These are phyloP conservation scores for Umbelopsis sp. DNA, from an alignment of 371 early-diverging fungal genomes.

Conservation along the genomic window DNA sequence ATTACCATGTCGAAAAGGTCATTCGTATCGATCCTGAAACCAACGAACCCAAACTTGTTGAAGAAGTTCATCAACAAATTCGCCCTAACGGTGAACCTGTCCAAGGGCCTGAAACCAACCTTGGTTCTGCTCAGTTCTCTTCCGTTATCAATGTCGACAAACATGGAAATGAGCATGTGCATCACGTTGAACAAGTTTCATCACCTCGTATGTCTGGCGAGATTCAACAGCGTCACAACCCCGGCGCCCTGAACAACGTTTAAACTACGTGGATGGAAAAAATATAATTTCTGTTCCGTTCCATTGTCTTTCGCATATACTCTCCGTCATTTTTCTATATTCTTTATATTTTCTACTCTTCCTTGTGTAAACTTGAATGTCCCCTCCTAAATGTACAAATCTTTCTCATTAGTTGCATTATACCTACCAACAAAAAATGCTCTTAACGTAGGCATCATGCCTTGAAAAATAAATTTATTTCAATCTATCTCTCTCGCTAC, in stretches of 20 bases:
- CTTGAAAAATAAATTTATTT: not conserved
- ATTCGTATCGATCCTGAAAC: constrained; percentile 42
- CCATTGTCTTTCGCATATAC: not conserved
- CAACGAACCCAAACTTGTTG: constrained; percentile 43
- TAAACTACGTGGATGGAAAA: not conserved
- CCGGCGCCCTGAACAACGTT: not conserved
- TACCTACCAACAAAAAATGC: not conserved
- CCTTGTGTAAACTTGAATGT: too few relatives aligned
- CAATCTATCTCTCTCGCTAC: too few relatives aligned
- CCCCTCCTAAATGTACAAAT: not conserved
- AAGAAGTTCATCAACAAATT: constrained; percentile 31
- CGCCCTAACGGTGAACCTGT: not conserved
- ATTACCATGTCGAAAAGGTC: constrained; percentile 55
- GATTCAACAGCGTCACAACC: not conserved
- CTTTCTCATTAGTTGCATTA: not conserved
- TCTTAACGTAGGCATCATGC: not conserved
- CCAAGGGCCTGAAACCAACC: not conserved
- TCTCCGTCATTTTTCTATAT: not conserved
- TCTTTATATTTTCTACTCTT: too few relatives aligned
- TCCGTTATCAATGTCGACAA: constrained; percentile 9
- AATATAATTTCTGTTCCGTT: not conserved
- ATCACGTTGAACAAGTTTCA: not conserved
- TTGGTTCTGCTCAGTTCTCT: not conserved
- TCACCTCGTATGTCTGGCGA: not conserved
- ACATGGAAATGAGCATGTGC: not conserved